Evolutionary conservation across 345 rosid genomes (phyloP).

Genomic region (Eucalyptus coolabah): DNA sequence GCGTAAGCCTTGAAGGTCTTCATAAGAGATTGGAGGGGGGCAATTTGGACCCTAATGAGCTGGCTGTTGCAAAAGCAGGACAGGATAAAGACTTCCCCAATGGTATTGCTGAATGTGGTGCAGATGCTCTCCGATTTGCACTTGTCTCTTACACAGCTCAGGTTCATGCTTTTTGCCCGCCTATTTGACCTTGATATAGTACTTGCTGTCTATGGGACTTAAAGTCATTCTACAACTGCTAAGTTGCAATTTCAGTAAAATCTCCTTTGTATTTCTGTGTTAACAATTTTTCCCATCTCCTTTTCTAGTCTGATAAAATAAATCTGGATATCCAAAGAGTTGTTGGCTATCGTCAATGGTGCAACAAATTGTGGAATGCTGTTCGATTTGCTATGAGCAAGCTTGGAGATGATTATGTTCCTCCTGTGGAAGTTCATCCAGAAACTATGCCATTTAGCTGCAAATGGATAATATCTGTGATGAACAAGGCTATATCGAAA

Average conservation of each 20-base stretch:
- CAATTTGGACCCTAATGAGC: slow-evolving; percentile 68
- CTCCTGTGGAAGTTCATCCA: slow-evolving; percentile 26
- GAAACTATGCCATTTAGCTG: slow-evolving; percentile 68
- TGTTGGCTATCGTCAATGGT: slow-evolving; percentile 99
- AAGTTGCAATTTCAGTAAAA: not conserved
- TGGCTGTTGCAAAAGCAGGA: slow-evolving; percentile 67
- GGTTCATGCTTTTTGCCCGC: slow-evolving; percentile 24
- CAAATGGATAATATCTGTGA: slow-evolving; percentile 80
- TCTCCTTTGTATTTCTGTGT: not conserved
- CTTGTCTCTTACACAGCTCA: slow-evolving; percentile 92
- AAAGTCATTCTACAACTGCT: not conserved
- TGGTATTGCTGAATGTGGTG: slow-evolving; percentile 95
- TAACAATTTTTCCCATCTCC: not conserved
- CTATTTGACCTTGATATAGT: not conserved
- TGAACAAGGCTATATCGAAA: slow-evolving; percentile 59
- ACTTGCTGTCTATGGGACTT: not conserved
- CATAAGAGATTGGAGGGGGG: slow-evolving; percentile 75
- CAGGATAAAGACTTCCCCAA: slow-evolving; percentile 72
- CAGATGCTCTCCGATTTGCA: slow-evolving; percentile 97
- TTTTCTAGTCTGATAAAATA: slow-evolving; percentile 81
- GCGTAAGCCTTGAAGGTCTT: slow-evolving; percentile 76
- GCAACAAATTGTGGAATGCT: slow-evolving; percentile 96
- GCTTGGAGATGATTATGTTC: slow-evolving; percentile 57
- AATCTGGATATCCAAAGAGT: slow-evolving; percentile 95
- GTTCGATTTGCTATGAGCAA: slow-evolving; percentile 93